Base-by-base conservation (phyloP, 106 monocot species). In the Apostasia shenzhenica region DNA sequence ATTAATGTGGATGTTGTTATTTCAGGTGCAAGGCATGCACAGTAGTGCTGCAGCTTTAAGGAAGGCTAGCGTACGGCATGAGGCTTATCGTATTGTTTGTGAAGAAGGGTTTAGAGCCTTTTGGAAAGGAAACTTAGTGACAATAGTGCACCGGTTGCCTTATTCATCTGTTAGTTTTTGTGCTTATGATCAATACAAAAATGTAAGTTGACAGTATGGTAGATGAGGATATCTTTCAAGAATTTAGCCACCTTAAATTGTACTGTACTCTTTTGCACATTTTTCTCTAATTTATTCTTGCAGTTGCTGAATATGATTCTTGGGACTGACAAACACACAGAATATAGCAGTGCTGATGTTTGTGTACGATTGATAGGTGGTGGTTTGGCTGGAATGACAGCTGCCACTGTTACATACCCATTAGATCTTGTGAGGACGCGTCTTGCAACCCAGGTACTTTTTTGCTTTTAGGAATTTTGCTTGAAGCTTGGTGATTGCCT, bases 61-160 rank as follows among this genome's bases (percentile, higher is more conserved):
- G 38, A 89, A 87, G 50, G 45, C 66, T 77, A 84, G 92, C 62
- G 80, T 97, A 66, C 86, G 91, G 84, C 81, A 83, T 14, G 95
- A 97, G 75, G 92, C 89, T 45, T 92, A 86, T 1, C 92, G 95
- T 13, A 83, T 97, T 63, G 63, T 81, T 48, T 78, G 56, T 61
- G 95, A 97, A 81, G 95, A 97, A 83, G 95, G 92, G 5, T 72
- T 97, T 69, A 80, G 77, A 73, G 95, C 95, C 39, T 97, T 97
- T 62, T 97, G 95, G 95, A 97, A 83, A 76, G 95, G 95, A 48
- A 97, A 92, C 66, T 77, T 95, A 66, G 95, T 97, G 43, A 97
- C 95, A 3, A 83, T 97, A 63, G 82, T 76, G 14, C 95, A 97
- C 72, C 88, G 95, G 0, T 77, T 97, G 40, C 95, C 95, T 57